Conservation (phyloP, 169 alveolate species). For the Sarcocystis neurona region DNA sequence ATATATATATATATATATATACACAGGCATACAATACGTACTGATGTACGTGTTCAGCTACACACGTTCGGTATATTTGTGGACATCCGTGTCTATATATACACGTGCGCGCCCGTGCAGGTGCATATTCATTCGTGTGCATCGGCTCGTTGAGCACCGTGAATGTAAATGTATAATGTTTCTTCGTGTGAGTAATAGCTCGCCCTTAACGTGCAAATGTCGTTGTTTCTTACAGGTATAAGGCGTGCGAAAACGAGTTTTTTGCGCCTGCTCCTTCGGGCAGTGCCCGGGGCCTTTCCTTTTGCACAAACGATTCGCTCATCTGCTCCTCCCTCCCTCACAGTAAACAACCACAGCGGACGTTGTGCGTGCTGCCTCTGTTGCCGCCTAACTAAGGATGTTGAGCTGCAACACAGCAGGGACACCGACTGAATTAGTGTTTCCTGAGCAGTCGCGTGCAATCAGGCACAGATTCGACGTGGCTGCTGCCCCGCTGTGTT, state of each 20-base stretch:
- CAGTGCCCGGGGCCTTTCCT: conserved; percentile 5
- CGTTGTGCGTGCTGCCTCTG: not conserved
- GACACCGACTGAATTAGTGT: not conserved
- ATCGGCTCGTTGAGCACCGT: not conserved
- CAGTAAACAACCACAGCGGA: not conserved
- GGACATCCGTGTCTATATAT: not conserved
- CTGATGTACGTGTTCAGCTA: not conserved
- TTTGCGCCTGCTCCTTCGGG: conserved; percentile 38
- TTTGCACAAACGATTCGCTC: conserved; percentile 3
- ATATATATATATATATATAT: no score
- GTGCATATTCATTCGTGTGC: not conserved
- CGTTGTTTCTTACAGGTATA: not conserved
- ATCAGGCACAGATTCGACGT: not conserved
- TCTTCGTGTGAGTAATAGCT: not conserved
- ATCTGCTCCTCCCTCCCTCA: conserved; percentile 25
- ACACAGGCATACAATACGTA: no score
- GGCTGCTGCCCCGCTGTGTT: not conserved
- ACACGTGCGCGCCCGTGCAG: not conserved
- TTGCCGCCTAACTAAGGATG: not conserved
- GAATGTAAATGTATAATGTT: not conserved
- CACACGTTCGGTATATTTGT: not conserved
- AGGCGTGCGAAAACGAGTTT: not conserved
- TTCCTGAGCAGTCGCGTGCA: not conserved
- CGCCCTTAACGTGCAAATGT: not conserved
- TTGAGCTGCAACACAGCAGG: not conserved